Evolutionary conservation across 2,329 filamentous ascomycete species (phyloP), one percentile per base, ranked within the genome.

Genomic region (Penicillium hordei): DNA sequence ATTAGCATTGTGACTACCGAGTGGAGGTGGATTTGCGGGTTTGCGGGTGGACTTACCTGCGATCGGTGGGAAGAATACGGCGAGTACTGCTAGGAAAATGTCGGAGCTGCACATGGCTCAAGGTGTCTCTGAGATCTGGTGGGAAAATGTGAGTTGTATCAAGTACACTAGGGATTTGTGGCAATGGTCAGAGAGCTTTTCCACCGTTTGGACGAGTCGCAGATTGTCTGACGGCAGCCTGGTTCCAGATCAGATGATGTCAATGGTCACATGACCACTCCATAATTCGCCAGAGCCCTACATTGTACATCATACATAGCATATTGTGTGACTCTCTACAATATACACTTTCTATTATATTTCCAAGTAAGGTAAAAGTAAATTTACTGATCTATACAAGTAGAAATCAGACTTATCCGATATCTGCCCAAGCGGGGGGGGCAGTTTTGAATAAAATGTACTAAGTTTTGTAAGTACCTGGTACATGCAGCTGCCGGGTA

Each of bases 21-120:
- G 40, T 34, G 15, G 33, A 45, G 27, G 36, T 19, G 21, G 25
- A 19, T 36, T 43, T 52, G 13, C 34, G 43, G 27, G 38, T 56
- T 58, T 44, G n/a, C n/a, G n/a, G n/a, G n/a, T n/a, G 19, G 48
- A 72, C 80, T 66, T 75, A 84, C 82, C 82, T 72, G 81, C 78
- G 54, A 84, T 78, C 46, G 82, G 82, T 33, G 84, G 84, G 72
- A 87, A 87, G 69, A 87, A 79, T 69, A 86, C 77, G 69, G 84
- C 82, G 62, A 87, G 75, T 49, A 86, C 72, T 70, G 80, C 83
- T 65, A 87, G 76, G 68, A 86, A 86, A 64, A 85, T 78, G 73
- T 87, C 84, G 67, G 81, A 80, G 69, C 82, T 77, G 72, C 83
- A 86, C 83, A 86, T 86, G 63, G 55, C 67, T 52, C 27, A 33